Percentiles rank a stretch among this genome's conserved stretches.
These are phyloP conservation scores for Huntiella decipiens DNA, from an alignment of 2,329 filamentous ascomycete genomes.

Conservation along the genomic window DNA sequence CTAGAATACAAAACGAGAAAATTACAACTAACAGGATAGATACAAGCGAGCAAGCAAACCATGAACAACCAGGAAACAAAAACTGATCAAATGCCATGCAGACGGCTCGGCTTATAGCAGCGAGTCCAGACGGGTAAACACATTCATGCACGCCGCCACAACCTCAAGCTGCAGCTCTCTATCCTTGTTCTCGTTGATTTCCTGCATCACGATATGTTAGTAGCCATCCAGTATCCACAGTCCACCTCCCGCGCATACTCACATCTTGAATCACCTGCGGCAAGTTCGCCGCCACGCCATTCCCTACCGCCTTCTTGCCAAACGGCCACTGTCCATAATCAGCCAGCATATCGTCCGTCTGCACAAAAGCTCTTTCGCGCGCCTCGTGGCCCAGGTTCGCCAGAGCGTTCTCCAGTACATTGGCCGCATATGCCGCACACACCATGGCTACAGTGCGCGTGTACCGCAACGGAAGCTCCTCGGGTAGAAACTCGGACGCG, in stretches of 20 bases:
- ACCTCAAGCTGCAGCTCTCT: slow-evolving; percentile 95
- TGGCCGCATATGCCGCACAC: slow-evolving; percentile 92
- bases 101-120: slow-evolving; percentile 42
- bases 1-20: too few relatives aligned
- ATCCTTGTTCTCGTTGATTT: slow-evolving; percentile 71
- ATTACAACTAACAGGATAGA: neutral
- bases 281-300: slow-evolving; percentile 82
- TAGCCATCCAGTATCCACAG: neutral
- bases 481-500: slow-evolving; percentile 72
- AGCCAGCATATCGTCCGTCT: slow-evolving; percentile 86
- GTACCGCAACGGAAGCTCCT: slow-evolving; percentile 87
- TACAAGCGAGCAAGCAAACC: neutral
- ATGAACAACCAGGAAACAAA: neutral
- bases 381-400: slow-evolving; percentile 86
- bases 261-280: slow-evolving; percentile 68
- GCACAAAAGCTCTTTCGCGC: slow-evolving; percentile 81
- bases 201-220: slow-evolving; percentile 24
- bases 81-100: too few relatives aligned
- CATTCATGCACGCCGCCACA: slow-evolving; percentile 86
- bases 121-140: slow-evolving; percentile 94
- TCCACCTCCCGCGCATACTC: slow-evolving; percentile 13
- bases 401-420: slow-evolving; percentile 94
- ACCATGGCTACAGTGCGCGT: slow-evolving; percentile 87
- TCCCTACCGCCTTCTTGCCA: slow-evolving; percentile 56
- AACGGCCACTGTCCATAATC: slow-evolving; percentile 98